These are phyloP conservation scores for Aspergillus fijiensis DNA, from an alignment of 2,329 filamentous ascomycete species.

Conservation along the genomic window DNA sequence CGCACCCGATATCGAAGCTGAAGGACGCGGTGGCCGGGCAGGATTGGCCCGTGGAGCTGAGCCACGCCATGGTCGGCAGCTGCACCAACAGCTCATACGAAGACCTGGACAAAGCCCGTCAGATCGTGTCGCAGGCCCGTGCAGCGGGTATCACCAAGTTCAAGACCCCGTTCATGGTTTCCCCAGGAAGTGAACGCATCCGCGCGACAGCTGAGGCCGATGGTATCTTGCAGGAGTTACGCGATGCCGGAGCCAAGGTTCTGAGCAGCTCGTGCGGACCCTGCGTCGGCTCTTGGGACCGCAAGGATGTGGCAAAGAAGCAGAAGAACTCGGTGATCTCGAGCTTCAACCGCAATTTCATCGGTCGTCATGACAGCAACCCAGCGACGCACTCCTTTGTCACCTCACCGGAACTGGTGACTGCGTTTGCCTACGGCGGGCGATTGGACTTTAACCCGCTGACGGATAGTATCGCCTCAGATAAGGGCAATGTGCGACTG, in stretches of 20 bases:
- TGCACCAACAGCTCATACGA: slow-evolving; percentile 86
- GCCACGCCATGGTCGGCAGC: slow-evolving; percentile 91
- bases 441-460: slow-evolving; percentile 21
- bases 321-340: slow-evolving; percentile 93
- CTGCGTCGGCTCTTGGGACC: slow-evolving; percentile 91
- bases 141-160: slow-evolving; percentile 83
- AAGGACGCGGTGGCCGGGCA: slow-evolving; percentile 84
- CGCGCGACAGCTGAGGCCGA: slow-evolving; percentile 84
- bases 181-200: slow-evolving; percentile 91
- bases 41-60: slow-evolving; percentile 88
- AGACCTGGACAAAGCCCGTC: slow-evolving; percentile 72
- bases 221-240: slow-evolving; percentile 84
- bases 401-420: slow-evolving; percentile 80
- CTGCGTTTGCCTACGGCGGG: slow-evolving; percentile 77
- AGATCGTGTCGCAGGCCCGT: slow-evolving; percentile 68
- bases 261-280: slow-evolving; percentile 89
- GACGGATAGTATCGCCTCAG: slow-evolving; percentile 8
- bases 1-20: slow-evolving; percentile 93
- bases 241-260: slow-evolving; percentile 89
- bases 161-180: slow-evolving; percentile 87
- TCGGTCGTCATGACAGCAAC: slow-evolving; percentile 90
- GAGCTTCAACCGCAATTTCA: slow-evolving; percentile 99
- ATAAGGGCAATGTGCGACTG: slow-evolving; percentile 65
- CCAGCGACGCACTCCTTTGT: slow-evolving; percentile 89
- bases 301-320: slow-evolving; percentile 75